Conservation (phyloP, 805 yeast species). For the Komagataella pseudopastoris region DNA sequence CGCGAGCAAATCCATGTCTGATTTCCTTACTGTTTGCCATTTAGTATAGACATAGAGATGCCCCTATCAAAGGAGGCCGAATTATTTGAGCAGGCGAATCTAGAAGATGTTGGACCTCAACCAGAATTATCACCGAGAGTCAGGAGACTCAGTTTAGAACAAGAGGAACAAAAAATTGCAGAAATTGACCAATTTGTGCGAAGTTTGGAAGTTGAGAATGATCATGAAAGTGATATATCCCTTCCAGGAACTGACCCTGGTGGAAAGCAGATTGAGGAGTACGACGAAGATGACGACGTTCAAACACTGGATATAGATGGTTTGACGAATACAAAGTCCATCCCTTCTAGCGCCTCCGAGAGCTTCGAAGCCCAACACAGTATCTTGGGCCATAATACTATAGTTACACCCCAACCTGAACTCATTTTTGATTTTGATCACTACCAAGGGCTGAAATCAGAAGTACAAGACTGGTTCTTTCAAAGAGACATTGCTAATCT, state of each 20-base stretch:
- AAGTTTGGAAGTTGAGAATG: conserved; percentile 7
- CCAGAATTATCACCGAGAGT: conserved; percentile 7
- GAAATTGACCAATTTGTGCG: conserved; percentile 3
- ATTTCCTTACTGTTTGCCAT: background rate
- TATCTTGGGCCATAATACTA: background rate
- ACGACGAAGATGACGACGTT: conserved; percentile 15
- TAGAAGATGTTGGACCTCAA: conserved; percentile 18
- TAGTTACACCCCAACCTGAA: background rate
- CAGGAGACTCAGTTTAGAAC: background rate
- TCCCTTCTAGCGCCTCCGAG: background rate
- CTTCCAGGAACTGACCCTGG: conserved; percentile 16
- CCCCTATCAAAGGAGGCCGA: conserved; percentile 13
- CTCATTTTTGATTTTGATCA: background rate
- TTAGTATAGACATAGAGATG: conserved; percentile 4
- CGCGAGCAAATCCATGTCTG: background rate
- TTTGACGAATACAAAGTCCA: background rate
- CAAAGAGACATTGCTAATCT: background rate
- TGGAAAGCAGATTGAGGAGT: conserved; percentile 17
- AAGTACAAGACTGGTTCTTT: background rate
- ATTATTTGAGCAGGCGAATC: conserved; percentile 17
- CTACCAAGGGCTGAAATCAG: background rate
- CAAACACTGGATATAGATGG: background rate
- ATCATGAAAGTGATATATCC: conserved; percentile 8
- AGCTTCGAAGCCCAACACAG: background rate
- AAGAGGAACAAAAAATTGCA: background rate